Percentiles rank a stretch among this genome's conserved stretches.
Evolutionary conservation across 1,139 yeast species (phyloP).

Genomic region (Spathaspora sp.): DNA sequence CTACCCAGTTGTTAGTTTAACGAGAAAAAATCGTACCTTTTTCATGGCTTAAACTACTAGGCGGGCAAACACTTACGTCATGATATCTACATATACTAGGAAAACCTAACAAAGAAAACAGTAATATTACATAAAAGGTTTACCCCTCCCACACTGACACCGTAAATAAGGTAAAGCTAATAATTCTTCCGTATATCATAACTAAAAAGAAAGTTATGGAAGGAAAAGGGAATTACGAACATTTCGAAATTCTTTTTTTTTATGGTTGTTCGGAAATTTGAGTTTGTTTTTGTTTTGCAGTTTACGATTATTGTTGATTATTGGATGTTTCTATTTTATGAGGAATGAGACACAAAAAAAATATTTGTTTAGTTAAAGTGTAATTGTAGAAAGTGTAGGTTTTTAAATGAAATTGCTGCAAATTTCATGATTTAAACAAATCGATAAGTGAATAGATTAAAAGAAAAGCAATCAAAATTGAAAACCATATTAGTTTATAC

Average conservation of each 20-base stretch:
- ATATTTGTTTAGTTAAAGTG: neutral
- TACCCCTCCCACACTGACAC: neutral
- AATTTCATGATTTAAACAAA: neutral
- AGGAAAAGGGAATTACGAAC: neutral
- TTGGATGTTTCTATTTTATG: neutral
- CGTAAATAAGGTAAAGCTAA: neutral
- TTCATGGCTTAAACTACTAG: neutral
- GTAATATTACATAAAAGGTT: neutral
- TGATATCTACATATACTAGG: neutral
- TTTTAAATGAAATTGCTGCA: neutral
- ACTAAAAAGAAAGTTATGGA: neutral
- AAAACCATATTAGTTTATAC: no score
- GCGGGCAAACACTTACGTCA: neutral
- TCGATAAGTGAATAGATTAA: neutral
- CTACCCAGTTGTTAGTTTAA: neutral
- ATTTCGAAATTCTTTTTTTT: neutral
- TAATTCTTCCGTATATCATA: neutral
- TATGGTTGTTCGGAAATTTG: neutral
- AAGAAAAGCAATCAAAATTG: neutral
- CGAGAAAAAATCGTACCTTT: no score
- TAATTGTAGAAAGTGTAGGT: neutral
- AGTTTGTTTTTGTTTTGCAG: neutral
- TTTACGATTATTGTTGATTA: neutral
- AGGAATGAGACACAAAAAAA: no score
- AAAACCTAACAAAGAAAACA: neutral